Percentiles rank a stretch among this genome's conserved stretches.
phyloP scores from a whole-genome alignment of 768 basidiomycete genomes.

The Lentinula guzmanii region DNA sequence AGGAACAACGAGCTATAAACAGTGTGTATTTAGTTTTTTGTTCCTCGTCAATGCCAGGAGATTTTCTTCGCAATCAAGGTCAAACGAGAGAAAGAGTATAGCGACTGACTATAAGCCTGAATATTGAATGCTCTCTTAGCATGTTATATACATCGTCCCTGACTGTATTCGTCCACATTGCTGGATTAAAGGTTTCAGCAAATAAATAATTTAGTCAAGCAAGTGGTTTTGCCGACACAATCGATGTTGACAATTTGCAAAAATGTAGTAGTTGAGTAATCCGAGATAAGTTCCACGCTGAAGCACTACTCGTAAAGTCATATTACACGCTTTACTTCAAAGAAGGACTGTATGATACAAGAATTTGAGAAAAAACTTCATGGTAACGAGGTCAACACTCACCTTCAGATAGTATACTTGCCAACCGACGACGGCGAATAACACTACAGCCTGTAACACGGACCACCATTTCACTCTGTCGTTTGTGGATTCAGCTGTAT shows the following conservation, averaged over 20 bases:
- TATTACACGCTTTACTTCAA: constrained; percentile 87
- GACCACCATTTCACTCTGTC: constrained; percentile 99
- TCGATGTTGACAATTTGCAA: too few relatives aligned
- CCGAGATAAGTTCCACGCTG: neutral
- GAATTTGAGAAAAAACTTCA: constrained; percentile 6
- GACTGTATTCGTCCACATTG: too few relatives aligned
- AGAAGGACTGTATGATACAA: constrained; percentile 56
- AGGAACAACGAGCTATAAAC: too few relatives aligned
- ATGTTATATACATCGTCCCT: too few relatives aligned
- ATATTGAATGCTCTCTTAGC: too few relatives aligned
- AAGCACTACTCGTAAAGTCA: constrained; percentile 17
- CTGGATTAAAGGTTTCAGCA: too few relatives aligned
- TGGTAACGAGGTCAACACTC: constrained; percentile 13
- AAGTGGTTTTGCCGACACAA: too few relatives aligned
- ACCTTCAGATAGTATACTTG: constrained; percentile 97
- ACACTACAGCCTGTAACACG: constrained; percentile 78
- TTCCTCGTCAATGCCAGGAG: too few relatives aligned
- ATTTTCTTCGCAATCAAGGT: too few relatives aligned
- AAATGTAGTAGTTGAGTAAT: neutral
- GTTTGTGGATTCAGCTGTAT: constrained; percentile 92
- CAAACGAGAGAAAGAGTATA: too few relatives aligned
- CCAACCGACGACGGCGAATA: constrained; percentile 92
- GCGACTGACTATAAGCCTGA: too few relatives aligned
- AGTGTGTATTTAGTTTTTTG: neutral
- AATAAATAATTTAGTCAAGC: too few relatives aligned